Conservation (phyloP, 345 rosid genomes). For the Camelina sativa region DNA sequence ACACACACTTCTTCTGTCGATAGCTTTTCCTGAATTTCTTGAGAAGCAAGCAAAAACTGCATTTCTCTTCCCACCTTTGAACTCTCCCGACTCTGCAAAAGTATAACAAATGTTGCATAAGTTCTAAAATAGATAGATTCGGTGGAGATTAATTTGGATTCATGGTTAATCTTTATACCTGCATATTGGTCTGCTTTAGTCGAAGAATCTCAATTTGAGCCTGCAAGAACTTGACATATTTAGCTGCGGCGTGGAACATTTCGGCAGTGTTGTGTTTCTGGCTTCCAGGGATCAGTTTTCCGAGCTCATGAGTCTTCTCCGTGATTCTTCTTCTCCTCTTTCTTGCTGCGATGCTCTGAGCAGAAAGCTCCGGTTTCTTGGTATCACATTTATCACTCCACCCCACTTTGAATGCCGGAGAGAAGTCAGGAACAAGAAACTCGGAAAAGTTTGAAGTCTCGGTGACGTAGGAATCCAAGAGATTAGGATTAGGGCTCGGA, state of each 20-base stretch:
- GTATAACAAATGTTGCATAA: background rate
- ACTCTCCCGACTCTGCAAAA: conserved; percentile 8
- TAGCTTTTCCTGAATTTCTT: conserved; percentile 53
- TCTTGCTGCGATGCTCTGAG: conserved; percentile 79
- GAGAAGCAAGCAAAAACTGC: conserved; percentile 43
- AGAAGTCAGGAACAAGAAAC: conserved; percentile 27
- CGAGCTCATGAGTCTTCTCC: conserved; percentile 75
- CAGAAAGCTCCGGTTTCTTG: conserved; percentile 44
- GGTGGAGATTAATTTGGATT: background rate
- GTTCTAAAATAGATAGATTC: background rate
- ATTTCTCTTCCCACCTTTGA: conserved; percentile 27
- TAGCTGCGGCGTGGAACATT: conserved; percentile 83
- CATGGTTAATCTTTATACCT: conserved; percentile 22
- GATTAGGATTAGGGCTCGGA: conserved; percentile 7
- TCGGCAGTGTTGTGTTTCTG: conserved; percentile 82
- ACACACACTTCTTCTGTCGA: conserved; percentile 49
- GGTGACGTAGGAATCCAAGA: background rate
- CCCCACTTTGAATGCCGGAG: conserved; percentile 15
- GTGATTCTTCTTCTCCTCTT: conserved; percentile 82
- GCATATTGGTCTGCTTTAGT: conserved; percentile 30
- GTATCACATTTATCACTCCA: background rate
- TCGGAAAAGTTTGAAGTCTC: conserved; percentile 17
- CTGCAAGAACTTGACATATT: conserved; percentile 75
- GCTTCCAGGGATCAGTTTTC: conserved; percentile 81
- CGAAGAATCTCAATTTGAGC: conserved; percentile 64